Evolutionary conservation across 177 flowering plant genomes (phyloP).

Genomic region (Telopea speciosissima): DNA sequence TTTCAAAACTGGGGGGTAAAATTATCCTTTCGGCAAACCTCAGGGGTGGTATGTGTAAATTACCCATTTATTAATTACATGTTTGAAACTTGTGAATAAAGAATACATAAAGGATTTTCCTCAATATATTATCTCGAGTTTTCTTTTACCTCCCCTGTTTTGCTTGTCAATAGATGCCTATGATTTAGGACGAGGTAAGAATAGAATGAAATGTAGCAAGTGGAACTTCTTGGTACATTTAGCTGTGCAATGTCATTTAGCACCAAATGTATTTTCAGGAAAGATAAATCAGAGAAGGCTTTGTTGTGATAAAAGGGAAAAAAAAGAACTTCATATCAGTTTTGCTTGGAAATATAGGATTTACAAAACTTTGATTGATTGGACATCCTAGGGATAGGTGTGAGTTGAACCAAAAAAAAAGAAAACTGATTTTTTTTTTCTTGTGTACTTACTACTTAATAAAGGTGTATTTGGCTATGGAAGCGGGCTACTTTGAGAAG

Average conservation of each 20-base stretch:
- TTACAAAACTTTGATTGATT: not conserved
- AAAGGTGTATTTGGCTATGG: conserved; percentile 91
- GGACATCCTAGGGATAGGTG: not conserved
- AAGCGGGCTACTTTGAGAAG: conserved; percentile 92
- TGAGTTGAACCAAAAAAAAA: not conserved
- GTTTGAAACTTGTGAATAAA: no score
- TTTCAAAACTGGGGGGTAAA: no score
- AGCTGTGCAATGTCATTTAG: not conserved
- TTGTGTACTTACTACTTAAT: no score
- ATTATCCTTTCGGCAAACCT: no score
- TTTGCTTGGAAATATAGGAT: not conserved
- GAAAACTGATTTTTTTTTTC: not conserved
- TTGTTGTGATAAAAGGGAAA: no score
- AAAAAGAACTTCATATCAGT: not conserved
- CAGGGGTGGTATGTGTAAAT: no score
- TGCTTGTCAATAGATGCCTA: not conserved
- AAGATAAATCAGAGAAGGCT: no score
- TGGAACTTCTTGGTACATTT: not conserved
- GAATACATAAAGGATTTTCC: not conserved
- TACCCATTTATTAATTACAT: no score
- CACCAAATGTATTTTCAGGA: not conserved
- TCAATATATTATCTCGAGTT: not conserved
- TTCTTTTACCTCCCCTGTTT: no score
- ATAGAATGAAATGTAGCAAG: not conserved
- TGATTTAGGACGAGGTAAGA: not conserved